Percentiles rank a stretch among this genome's conserved stretches.
phyloP scores from a whole-genome alignment of 441 rosid genomes.

The Erodium texanum region DNA sequence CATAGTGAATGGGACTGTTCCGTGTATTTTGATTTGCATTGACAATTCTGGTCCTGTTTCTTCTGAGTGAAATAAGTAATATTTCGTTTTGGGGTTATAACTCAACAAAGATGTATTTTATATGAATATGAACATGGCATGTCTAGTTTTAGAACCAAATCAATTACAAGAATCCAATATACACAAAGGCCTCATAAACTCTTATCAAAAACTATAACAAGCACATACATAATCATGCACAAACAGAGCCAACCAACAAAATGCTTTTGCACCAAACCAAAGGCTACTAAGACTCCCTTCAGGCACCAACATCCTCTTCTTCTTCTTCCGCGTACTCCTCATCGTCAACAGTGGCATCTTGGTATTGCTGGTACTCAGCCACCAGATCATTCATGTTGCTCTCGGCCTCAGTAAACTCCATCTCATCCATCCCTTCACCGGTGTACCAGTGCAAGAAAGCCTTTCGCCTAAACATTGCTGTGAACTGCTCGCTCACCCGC shows the following conservation, averaged over 20 bases:
- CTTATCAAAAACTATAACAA: neutral
- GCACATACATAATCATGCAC: neutral
- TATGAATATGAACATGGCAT: too few relatives aligned
- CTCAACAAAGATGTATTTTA: too few relatives aligned
- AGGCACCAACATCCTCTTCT: conserved; percentile 17
- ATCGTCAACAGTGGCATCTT: conserved; percentile 73
- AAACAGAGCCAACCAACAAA: neutral
- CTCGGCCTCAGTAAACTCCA: too few relatives aligned
- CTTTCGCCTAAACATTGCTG: conserved; percentile 73
- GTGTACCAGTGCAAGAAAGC: conserved; percentile 88
- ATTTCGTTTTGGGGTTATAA: too few relatives aligned
- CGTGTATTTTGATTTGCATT: neutral
- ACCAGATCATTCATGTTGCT: conserved; percentile 42
- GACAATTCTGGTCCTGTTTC: neutral
- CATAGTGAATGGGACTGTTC: neutral
- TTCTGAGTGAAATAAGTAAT: neutral
- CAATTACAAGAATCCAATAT: too few relatives aligned
- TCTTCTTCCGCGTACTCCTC: conserved; percentile 52
- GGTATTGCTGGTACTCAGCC: conserved; percentile 72
- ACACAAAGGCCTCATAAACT: too few relatives aligned
- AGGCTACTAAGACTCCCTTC: neutral
- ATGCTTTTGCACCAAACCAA: neutral
- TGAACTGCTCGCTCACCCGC: conserved; percentile 76
- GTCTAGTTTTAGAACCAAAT: too few relatives aligned
- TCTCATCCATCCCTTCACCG: conserved; percentile 72